phyloP scores from a whole-genome alignment of 2,329 filamentous ascomycete species.

The Tolypocladium inflatum region DNA sequence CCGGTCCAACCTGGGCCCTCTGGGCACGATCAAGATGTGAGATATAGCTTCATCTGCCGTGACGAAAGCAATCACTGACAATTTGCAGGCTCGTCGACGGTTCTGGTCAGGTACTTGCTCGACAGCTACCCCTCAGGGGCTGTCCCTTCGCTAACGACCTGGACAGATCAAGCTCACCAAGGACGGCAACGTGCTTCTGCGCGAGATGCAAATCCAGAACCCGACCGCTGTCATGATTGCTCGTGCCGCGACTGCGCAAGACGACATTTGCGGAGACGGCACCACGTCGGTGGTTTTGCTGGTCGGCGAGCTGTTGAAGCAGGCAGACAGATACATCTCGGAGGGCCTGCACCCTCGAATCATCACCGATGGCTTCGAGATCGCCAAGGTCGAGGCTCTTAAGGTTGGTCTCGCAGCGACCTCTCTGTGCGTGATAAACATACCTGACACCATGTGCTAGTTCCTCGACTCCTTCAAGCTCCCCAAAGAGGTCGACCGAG shows the following conservation, averaged over 20 bases:
- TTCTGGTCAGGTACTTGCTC: conserved; percentile 49
- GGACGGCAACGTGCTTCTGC: conserved; percentile 80
- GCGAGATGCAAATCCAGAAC: conserved; percentile 92
- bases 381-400: conserved; percentile 85
- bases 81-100: conserved; percentile 55
- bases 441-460: conserved; percentile 28
- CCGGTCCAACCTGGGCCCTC: conserved; percentile 89
- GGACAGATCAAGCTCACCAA: conserved; percentile 93
- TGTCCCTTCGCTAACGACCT: conserved; percentile 15
- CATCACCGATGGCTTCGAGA: conserved; percentile 94
- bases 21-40: conserved; percentile 94
- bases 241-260: conserved; percentile 85
- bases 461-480: conserved; percentile 96
- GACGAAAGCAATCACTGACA: conserved; percentile 14
- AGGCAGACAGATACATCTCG: conserved; percentile 90
- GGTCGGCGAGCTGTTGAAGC: conserved; percentile 94
- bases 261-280: conserved; percentile 96
- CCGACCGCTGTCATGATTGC: conserved; percentile 85
- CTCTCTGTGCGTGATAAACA: not conserved
- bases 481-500: conserved; percentile 76
- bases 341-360: conserved; percentile 96
- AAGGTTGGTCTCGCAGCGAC: conserved; percentile 47
- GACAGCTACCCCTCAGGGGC: conserved; percentile 14
- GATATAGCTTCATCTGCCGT: conserved; percentile 1
- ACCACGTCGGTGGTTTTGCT: conserved; percentile 93